Evolutionary conservation across 2,329 filamentous ascomycete genomes (phyloP).

Genomic region (Calonectria montana): DNA sequence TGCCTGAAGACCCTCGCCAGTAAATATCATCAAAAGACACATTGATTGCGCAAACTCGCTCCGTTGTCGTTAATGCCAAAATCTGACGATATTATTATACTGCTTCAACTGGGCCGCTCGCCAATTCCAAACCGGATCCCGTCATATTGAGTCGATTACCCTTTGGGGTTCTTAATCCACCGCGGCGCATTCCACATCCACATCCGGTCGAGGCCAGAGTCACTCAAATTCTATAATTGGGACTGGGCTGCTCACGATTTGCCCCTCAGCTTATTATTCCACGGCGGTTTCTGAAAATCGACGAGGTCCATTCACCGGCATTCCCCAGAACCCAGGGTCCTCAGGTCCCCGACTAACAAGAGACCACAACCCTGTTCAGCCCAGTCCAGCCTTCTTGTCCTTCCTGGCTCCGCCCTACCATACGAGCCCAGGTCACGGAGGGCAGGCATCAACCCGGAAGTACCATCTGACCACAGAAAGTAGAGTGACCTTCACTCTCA

Average conservation of each 20-base stretch:
- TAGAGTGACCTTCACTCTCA: conserved; percentile 44
- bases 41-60: conserved; percentile 16
- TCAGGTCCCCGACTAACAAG: conserved; percentile 27
- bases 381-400: conserved; percentile 37
- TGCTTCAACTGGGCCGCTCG: conserved; percentile 28
- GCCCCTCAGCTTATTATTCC: conserved; percentile 22
- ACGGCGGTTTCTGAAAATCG: conserved; percentile 7
- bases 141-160: conserved; percentile 15
- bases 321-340: conserved; percentile 17
- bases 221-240: conserved; percentile 15
- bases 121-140: conserved; percentile 9
- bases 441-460: conserved; percentile 45
- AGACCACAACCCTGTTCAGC: conserved; percentile 38
- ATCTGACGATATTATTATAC: conserved; percentile 32
- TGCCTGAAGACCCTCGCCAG: background rate
- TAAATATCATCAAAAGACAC: background rate
- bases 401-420: conserved; percentile 43
- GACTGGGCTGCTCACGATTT: conserved; percentile 17
- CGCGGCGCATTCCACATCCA: conserved; percentile 14
- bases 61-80: conserved; percentile 13
- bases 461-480: conserved; percentile 49
- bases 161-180: conserved; percentile 22
- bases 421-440: conserved; percentile 43
- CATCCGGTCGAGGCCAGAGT: conserved; percentile 7
- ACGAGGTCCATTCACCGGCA: conserved; percentile 9